Conservation (phyloP, 2,329 filamentous ascomycete species). For the Fusarium beomiforme region DNA sequence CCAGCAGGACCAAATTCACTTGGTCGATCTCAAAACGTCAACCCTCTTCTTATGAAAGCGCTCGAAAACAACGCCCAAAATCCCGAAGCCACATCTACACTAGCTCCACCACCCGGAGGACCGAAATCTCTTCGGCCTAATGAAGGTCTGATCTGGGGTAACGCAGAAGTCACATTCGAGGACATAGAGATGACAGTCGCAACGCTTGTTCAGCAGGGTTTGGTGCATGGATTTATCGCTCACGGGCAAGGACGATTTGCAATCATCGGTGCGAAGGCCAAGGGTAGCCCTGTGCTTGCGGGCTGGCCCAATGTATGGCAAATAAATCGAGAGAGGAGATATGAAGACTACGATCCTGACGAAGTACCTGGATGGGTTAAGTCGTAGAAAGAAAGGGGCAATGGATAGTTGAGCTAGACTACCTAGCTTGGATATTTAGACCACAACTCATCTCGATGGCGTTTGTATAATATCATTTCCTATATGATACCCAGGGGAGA, state of each 20-base stretch:
- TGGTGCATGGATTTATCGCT: conserved; percentile 86
- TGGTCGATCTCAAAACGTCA: conserved; percentile 55
- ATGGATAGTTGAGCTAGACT: not conserved
- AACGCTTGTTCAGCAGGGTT: conserved; percentile 80
- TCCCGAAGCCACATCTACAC: conserved; percentile 50
- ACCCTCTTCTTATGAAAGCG: conserved; percentile 62
- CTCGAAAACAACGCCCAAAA: conserved; percentile 58
- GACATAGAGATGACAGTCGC: conserved; percentile 83
- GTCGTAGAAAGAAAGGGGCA: conserved; percentile 34
- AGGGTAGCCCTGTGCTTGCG: conserved; percentile 69
- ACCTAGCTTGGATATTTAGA: conserved; percentile 8
- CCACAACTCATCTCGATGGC: conserved; percentile 3
- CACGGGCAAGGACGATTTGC: conserved; percentile 82
- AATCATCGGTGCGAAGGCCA: conserved; percentile 79
- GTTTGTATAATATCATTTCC: conserved; percentile 23
- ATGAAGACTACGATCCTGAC: conserved; percentile 66
- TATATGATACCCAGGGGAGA: conserved; percentile 35
- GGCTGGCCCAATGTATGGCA: conserved; percentile 82
- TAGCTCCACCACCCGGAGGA: conserved; percentile 60
- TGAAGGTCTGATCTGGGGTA: conserved; percentile 71
- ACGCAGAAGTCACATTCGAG: conserved; percentile 65
- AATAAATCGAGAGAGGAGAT: conserved; percentile 70
- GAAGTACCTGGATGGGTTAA: conserved; percentile 82
- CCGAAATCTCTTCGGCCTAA: conserved; percentile 62
- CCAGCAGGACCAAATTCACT: conserved; percentile 49